phyloP scores from a whole-genome alignment of 2,329 filamentous ascomycete genomes.

The Epichloe brachyelytri region DNA sequence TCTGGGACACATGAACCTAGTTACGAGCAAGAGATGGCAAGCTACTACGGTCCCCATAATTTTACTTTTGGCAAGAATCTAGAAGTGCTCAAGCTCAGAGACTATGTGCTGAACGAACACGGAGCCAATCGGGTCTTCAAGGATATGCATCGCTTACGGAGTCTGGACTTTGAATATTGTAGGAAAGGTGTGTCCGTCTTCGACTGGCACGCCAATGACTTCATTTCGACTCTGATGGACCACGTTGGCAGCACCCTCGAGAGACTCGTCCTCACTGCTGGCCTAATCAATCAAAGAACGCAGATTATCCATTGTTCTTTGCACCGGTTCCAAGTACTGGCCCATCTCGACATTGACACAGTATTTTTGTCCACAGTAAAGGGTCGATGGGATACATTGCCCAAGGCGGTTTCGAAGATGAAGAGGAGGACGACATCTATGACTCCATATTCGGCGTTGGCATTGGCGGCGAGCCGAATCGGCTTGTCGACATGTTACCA shows the following conservation, averaged over 20 bases:
- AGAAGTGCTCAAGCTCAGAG: neutral
- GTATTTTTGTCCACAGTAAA: neutral
- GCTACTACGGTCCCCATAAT: too few species aligned
- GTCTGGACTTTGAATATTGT: neutral
- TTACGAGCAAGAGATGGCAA: neutral
- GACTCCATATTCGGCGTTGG: too few species aligned
- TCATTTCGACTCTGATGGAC: neutral
- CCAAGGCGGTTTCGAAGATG: too few species aligned
- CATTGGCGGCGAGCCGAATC: too few species aligned
- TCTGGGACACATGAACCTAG: neutral
- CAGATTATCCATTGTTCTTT: neutral
- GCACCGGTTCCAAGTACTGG: neutral
- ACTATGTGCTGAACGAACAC: neutral
- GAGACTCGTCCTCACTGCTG: neutral
- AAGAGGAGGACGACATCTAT: too few species aligned
- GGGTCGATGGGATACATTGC: too few species aligned
- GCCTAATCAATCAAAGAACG: neutral
- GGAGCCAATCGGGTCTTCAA: neutral
- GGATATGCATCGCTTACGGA: neutral
- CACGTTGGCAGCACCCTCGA: neutral
- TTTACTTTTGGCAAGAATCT: neutral
- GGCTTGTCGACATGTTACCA: neutral
- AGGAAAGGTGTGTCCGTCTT: neutral
- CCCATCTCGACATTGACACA: neutral
- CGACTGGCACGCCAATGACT: neutral